These are phyloP conservation scores for Mariannaea sp. DNA, from an alignment of 2,329 filamentous ascomycete species.

Conservation along the genomic window DNA sequence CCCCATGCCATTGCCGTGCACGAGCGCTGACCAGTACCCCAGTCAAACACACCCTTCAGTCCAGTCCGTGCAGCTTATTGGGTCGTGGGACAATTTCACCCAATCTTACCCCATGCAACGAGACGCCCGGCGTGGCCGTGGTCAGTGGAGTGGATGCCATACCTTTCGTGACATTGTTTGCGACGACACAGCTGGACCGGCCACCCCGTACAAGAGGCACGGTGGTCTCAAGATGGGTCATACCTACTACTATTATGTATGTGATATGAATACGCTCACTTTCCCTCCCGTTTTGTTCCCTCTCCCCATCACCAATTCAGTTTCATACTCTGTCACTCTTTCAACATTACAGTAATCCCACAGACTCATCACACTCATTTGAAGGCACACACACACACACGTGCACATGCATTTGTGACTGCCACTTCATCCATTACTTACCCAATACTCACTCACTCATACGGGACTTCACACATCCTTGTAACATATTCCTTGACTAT, in stretches of 20 bases:
- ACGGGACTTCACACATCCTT: neutral
- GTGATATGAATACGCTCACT: conserved; percentile 43
- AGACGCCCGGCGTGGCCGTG: conserved; percentile 73
- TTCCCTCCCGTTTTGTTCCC: neutral
- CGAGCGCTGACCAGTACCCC: conserved; percentile 37
- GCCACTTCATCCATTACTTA: neutral
- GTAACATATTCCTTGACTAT: conserved; percentile 13
- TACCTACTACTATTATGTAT: conserved; percentile 94
- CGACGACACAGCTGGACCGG: conserved; percentile 62
- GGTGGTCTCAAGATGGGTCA: conserved; percentile 90
- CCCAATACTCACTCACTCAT: conserved; percentile 14
- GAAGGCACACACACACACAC: conserved; percentile 1
- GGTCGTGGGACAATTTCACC: conserved; percentile 95
- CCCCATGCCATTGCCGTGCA: conserved; percentile 27
- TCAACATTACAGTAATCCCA: too few relatives aligned
- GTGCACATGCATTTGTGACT: neutral
- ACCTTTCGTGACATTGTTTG: conserved; percentile 84
- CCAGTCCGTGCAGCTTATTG: conserved; percentile 77
- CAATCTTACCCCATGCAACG: conserved; percentile 79
- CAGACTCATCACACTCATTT: conserved; percentile 7
- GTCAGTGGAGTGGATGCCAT: conserved; percentile 87
- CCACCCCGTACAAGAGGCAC: conserved; percentile 54
- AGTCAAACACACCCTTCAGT: conserved; percentile 66
- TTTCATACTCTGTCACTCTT: conserved; percentile 2
- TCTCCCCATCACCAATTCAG: neutral